Conservation (phyloP, 352 stramenopile species). For the Phytophthora cajani region DNA sequence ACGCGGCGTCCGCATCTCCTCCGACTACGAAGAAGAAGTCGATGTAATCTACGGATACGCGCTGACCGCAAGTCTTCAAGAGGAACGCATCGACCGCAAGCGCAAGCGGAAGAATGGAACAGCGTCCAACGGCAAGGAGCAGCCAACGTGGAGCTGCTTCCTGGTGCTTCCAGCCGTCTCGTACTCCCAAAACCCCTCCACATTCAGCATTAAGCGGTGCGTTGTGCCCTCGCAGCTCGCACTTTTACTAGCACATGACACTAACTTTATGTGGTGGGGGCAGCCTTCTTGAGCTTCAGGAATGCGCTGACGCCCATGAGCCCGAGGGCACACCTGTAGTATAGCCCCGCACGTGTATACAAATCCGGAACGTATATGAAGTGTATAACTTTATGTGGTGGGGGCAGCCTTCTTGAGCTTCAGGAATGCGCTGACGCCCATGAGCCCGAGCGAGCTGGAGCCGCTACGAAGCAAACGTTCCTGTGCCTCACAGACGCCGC, state of each 20-base stretch:
- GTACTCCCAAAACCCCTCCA: slow-evolving; percentile 5
- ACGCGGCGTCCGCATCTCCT: slow-evolving; percentile 19
- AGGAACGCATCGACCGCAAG: slow-evolving; percentile 49
- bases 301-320: too few species aligned
- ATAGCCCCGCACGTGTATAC: too few species aligned
- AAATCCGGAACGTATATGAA: too few species aligned
- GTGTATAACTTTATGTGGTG: background rate
- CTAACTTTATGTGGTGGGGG: background rate
- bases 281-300: too few species aligned
- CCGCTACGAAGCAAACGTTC: slow-evolving; percentile 36
- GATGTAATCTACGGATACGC: slow-evolving; percentile 48
- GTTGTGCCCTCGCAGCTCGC: background rate
- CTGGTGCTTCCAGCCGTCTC: slow-evolving; percentile 41
- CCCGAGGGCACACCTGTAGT: too few species aligned
- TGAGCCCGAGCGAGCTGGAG: background rate
- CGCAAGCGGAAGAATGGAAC: slow-evolving; percentile 39
- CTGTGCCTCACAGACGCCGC: slow-evolving; percentile 53
- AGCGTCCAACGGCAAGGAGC: slow-evolving; percentile 2
- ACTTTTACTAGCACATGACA: background rate
- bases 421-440: too few species aligned
- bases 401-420: too few species aligned
- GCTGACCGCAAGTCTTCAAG: slow-evolving; percentile 35
- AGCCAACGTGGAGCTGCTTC: slow-evolving; percentile 40
- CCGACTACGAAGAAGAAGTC: slow-evolving; percentile 21
- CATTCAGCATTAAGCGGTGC: slow-evolving; percentile 54